Conservation (phyloP, 306 rosid species). For the Calophaca sinica region DNA sequence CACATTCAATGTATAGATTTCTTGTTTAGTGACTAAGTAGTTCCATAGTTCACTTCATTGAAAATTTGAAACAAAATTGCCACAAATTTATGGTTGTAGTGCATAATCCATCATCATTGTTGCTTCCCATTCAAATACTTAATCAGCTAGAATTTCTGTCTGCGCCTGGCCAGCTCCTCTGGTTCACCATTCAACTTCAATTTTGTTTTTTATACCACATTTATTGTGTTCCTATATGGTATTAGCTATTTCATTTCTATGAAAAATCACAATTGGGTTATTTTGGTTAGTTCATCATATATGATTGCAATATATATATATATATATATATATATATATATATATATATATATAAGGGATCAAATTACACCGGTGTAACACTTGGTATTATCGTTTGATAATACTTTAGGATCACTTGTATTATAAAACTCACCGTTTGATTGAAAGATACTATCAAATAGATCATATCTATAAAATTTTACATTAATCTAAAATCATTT, state of each 20-base stretch:
- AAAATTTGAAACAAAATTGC: slow-evolving; percentile 34
- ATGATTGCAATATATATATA: slow-evolving; percentile 3
- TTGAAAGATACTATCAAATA: too few relatives aligned
- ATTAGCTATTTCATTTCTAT: neutral
- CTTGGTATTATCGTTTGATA: too few relatives aligned
- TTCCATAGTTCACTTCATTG: slow-evolving; percentile 38
- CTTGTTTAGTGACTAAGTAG: slow-evolving; percentile 27
- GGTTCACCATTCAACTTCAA: slow-evolving; percentile 11
- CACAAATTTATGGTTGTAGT: slow-evolving; percentile 39
- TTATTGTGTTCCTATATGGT: too few relatives aligned
- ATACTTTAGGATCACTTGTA: too few relatives aligned
- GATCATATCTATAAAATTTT: too few relatives aligned
- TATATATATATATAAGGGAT: too few relatives aligned
- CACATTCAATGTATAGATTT: slow-evolving; percentile 43
- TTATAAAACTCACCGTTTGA: too few relatives aligned
- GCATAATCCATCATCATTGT: slow-evolving; percentile 49
- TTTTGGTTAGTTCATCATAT: slow-evolving; percentile 1
- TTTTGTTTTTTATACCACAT: neutral
- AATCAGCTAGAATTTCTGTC: slow-evolving; percentile 45
- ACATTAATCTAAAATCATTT: too few relatives aligned
- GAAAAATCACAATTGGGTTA: neutral
- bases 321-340: too few relatives aligned
- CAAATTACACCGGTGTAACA: too few relatives aligned
- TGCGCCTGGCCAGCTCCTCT: neutral
- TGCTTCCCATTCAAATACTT: slow-evolving; percentile 44